phyloP scores from a whole-genome alignment of 116 monocot genomes.

The Phalaenopsis hybrid region DNA sequence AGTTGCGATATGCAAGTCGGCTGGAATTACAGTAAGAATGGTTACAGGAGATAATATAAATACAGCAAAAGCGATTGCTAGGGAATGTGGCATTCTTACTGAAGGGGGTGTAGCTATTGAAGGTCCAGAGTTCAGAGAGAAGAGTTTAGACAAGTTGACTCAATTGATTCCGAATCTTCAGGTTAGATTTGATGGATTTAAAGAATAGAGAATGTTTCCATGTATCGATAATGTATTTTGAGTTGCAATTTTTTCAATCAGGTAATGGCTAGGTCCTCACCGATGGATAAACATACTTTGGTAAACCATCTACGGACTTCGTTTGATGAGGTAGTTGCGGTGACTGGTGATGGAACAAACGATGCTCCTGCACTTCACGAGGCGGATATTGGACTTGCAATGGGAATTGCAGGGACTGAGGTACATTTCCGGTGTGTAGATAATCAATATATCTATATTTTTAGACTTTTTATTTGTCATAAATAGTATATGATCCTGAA shows the following conservation, averaged over 20 bases:
- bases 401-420: slow-evolving; percentile 65
- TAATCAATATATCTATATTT: neutral
- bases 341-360: slow-evolving; percentile 63
- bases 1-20: slow-evolving; percentile 63
- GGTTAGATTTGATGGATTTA: slow-evolving; percentile 11
- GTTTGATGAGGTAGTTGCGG: slow-evolving; percentile 52
- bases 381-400: slow-evolving; percentile 63
- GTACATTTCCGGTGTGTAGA: slow-evolving; percentile 8
- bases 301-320: slow-evolving; percentile 40
- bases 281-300: slow-evolving; percentile 48
- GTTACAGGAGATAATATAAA: slow-evolving; percentile 78
- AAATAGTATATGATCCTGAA: neutral
- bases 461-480: neutral
- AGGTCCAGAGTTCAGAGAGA: slow-evolving; percentile 62
- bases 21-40: slow-evolving; percentile 74
- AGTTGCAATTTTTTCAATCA: slow-evolving; percentile 9
- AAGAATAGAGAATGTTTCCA: neutral
- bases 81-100: slow-evolving; percentile 76
- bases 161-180: slow-evolving; percentile 47
- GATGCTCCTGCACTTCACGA: slow-evolving; percentile 70
- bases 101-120: slow-evolving; percentile 70
- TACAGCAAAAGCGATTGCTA: slow-evolving; percentile 78
- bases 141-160: slow-evolving; percentile 32
- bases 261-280: slow-evolving; percentile 65
- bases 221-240: neutral